A percentile compares a stretch with the other conserved stretches of the same genome.
Evolutionary conservation across 1,284 basidiomycete species (phyloP).

Genomic region (Heterobasidion parviporum): DNA sequence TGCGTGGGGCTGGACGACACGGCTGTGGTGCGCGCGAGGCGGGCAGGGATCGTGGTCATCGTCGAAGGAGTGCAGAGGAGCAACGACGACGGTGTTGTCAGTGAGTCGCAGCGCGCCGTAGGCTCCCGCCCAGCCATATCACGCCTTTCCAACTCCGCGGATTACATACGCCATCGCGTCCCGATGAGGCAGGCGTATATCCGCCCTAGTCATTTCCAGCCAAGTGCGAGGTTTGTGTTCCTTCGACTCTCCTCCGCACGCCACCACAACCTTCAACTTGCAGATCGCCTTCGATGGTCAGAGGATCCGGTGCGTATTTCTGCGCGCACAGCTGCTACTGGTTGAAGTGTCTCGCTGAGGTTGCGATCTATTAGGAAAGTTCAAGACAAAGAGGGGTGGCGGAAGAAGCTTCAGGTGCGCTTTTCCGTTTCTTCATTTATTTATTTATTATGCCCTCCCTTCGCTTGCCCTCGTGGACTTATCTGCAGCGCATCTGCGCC

Average conservation of each 20-base stretch:
- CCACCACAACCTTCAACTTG: no score
- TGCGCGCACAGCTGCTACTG: not conserved
- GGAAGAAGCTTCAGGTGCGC: slow-evolving; percentile 71
- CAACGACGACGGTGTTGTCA: not conserved
- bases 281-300: slow-evolving; percentile 37
- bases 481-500: not conserved
- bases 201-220: not conserved
- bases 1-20: slow-evolving; percentile 57
- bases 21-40: slow-evolving; percentile 70
- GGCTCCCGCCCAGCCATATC: not conserved
- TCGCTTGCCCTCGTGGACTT: not conserved
- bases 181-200: not conserved
- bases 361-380: slow-evolving; percentile 46
- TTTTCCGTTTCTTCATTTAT: no score
- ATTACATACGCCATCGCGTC: not conserved
- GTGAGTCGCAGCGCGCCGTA: not conserved
- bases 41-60: slow-evolving; percentile 88
- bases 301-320: slow-evolving; percentile 38
- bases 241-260: no score
- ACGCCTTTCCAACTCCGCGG: not conserved
- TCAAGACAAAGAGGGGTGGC: slow-evolving; percentile 81
- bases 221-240: not conserved
- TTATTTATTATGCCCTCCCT: not conserved
- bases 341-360: not conserved
- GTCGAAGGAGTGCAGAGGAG: slow-evolving; percentile 15